These are phyloP conservation scores for Aspergillus uvarum DNA, from an alignment of 2,329 filamentous ascomycete genomes.

Conservation along the genomic window DNA sequence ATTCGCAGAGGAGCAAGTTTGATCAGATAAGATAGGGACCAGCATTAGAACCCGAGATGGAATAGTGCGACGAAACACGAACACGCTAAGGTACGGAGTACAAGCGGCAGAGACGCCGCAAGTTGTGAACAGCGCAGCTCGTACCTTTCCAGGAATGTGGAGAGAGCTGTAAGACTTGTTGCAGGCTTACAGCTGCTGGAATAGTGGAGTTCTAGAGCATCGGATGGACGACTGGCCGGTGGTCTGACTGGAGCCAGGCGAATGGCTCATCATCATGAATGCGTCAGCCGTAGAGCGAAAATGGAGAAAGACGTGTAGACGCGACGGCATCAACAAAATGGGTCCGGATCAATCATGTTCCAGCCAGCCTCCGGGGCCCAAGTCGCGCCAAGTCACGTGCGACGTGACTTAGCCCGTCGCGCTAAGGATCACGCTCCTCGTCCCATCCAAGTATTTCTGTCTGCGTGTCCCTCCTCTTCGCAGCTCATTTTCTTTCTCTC, in stretches of 20 bases:
- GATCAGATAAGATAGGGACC: constrained; percentile 9
- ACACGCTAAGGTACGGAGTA: not conserved
- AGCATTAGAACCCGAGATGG: not conserved
- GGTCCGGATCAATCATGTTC: constrained; percentile 10
- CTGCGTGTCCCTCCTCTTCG: constrained; percentile 22
- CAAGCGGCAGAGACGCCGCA: not conserved
- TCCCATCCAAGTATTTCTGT: constrained; percentile 36
- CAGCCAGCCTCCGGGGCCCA: constrained; percentile 19
- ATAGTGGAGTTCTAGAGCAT: constrained; percentile 13
- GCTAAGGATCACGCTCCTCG: constrained; percentile 37
- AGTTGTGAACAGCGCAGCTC: not conserved
- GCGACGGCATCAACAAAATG: constrained; percentile 6
- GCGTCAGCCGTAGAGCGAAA: not conserved
- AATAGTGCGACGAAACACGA: not conserved
- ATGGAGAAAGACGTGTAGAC: constrained; percentile 6
- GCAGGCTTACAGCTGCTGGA: constrained; percentile 3
- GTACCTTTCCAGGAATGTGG: not conserved
- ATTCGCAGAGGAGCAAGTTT: not conserved
- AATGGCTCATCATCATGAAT: no score
- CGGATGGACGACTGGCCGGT: constrained; percentile 15
- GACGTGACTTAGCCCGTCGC: constrained; percentile 41
- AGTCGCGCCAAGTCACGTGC: constrained; percentile 39
- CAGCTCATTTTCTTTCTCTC: constrained; percentile 28
- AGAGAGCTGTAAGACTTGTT: not conserved
- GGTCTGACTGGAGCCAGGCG: constrained; percentile 16